Evolutionary conservation across 148 eudicot species (phyloP), one percentile per base, ranked within the genome.

Genomic region (Heliosperma pusillum): DNA sequence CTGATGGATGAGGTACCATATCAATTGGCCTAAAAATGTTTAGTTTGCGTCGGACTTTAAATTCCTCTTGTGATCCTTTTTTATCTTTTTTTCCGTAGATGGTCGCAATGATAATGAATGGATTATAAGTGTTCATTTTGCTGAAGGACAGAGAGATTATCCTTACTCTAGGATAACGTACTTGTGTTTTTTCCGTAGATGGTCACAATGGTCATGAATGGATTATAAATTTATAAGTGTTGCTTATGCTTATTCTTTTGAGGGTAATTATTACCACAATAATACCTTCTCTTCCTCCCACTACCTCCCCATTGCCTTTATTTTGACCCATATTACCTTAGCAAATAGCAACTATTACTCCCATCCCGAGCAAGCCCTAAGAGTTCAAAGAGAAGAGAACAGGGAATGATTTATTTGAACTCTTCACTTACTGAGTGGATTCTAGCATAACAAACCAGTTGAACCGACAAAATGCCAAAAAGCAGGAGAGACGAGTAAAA

Each of bases 1-100:
- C 82, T 84, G 56, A 59, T 73, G 82, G 81, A 70, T 47, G 93
- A 88, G 98, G 98, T 95, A 77, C 61, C 55, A 11, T 55, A 62
- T 19, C 74, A 50, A 29, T 19, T 19, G 12, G 66, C 15, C 71
- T 1, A 50, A 8, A 16, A 42, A n/a, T 64, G 20, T 53, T 26
- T 15, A 24, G 26, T 44, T 60, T n/a, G 42, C 11, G 45, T 62
- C 66, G 22, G 40, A 44, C 36, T 33, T 9, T 1, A 4, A 21
- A 1, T 74, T 74, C 45, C 15, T 40, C 45, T 20, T 66, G 26
- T 13, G 42, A 40, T 42, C 21, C 45, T 13, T 10, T 20, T 66
- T 8, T 13, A 10, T 12, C 47, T 8, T 36, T 57, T 57, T 22
- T 57, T 57, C 24, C 10, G 22, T 57, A n/a, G 61, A 20, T 57